Conservation (phyloP, 2,329 filamentous ascomycete species). For the Exophiala calicioides region DNA sequence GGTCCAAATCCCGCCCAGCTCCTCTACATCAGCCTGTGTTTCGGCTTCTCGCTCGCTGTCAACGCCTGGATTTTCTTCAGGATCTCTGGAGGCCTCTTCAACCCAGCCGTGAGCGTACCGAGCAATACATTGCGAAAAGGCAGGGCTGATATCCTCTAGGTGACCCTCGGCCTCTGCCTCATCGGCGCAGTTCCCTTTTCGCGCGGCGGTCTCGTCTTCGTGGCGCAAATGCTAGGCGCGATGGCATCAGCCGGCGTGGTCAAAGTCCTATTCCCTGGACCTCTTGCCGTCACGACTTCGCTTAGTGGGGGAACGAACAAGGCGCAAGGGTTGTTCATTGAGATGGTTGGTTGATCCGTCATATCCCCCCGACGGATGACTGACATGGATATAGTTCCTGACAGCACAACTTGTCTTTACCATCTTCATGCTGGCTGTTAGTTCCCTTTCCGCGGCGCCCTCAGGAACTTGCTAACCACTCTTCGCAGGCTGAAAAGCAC, state of each 20-base stretch:
- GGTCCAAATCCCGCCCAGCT: conserved; percentile 40
- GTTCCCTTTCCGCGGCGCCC: not conserved
- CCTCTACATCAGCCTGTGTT: conserved; percentile 47
- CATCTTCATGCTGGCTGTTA: conserved; percentile 67
- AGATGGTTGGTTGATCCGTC: conserved; percentile 45
- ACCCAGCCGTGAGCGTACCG: conserved; percentile 45
- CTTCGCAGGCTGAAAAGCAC: conserved; percentile 62
- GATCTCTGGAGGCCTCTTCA: conserved; percentile 55
- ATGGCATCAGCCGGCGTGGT: conserved; percentile 62
- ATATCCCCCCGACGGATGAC: not conserved
- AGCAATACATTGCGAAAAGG: not conserved
- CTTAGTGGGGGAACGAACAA: conserved; percentile 55
- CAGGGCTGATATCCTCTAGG: conserved; percentile 34
- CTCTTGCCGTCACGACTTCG: conserved; percentile 57
- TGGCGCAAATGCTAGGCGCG: conserved; percentile 59
- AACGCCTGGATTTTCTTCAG: conserved; percentile 59
- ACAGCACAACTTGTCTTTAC: conserved; percentile 65
- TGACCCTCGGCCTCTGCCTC: conserved; percentile 62
- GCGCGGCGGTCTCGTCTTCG: conserved; percentile 55
- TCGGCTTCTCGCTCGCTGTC: conserved; percentile 51
- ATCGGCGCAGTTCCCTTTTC: conserved; percentile 58
- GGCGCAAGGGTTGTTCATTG: conserved; percentile 64
- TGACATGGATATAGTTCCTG: conserved; percentile 47
- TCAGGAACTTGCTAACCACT: not conserved
- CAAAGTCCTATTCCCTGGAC: conserved; percentile 59